Evolutionary conservation across 495 filamentous ascomycete genomes (phyloP).

Genomic region (Aspergillus cavernicola): DNA sequence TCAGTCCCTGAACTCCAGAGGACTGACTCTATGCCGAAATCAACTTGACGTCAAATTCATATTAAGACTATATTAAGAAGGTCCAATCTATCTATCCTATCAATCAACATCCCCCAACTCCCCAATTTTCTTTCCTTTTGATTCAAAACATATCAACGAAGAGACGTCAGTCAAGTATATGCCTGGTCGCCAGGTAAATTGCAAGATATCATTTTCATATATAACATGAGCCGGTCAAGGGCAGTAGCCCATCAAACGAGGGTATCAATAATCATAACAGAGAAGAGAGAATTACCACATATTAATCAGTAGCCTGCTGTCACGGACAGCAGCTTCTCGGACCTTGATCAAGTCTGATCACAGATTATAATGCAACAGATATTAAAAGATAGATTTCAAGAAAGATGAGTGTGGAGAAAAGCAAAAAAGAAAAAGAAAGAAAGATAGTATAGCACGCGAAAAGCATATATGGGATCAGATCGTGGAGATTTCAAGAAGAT

Average conservation of each 20-base stretch:
- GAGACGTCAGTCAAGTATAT: background rate
- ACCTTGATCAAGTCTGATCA: conserved; percentile 11
- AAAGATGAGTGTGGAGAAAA: conserved; percentile 13
- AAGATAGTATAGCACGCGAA: conserved; percentile 3
- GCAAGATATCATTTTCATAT: conserved; percentile 9
- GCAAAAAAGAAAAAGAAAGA: conserved; percentile 6
- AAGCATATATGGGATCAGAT: background rate
- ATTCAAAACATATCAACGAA: no score
- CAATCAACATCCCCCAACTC: no score
- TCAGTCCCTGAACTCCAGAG: no score
- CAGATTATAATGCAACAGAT: conserved; percentile 5
- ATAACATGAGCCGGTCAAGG: background rate
- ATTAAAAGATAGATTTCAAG: no score
- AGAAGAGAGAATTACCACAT: background rate
- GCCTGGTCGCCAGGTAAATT: background rate
- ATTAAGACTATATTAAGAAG: no score
- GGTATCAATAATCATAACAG: conserved; percentile 14
- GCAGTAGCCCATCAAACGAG: conserved; percentile 9
- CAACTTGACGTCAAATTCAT: no score
- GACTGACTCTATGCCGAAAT: no score
- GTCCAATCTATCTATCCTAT: no score
- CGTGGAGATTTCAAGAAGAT: background rate
- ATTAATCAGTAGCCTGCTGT: conserved; percentile 1
- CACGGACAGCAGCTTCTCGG: conserved; percentile 6
- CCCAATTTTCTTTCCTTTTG: no score